Base-by-base conservation (phyloP, 352 stramenopile genomes). In the Peronospora tabacina region DNA sequence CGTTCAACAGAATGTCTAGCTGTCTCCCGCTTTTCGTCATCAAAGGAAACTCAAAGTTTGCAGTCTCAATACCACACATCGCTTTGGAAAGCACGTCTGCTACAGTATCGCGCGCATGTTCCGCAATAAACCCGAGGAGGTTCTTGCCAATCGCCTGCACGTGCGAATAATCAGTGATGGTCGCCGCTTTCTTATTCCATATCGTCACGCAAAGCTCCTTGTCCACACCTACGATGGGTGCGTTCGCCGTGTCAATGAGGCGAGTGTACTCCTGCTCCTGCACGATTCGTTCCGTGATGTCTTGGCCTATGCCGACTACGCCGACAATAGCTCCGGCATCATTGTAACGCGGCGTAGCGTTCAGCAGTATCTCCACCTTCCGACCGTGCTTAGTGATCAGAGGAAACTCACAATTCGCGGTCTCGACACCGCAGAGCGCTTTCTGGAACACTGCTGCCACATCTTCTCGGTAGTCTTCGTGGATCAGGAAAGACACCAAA, bases 131-230 rank as follows among this genome's bases (percentile, higher is more conserved):
- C 8, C 61, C 68, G 32, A 90, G 44, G 0, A 94, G 56, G 32
- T 89, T 58, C 28, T 85, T 58, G 11, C 81, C 89, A 38, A 97
- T 87, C 5, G 88, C 85, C 44, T 97, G 81, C 15, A 87, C 58
- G 22, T 84, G 82, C 12, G 70, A 70, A 58, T 95, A 97, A 48
- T 94, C 86, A 4, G 87, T 96, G 41, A 90, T 85, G 1, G 72
- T 80, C 0, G 77, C 76, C 0, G 84, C 88, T 57, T 95, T 95
- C 44, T 96, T 87, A 58, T 98, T 98, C 92, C 92, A 98, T 56
- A 94, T 85, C 11, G 85, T 89, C 28, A 95, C 83, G 15, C 65
- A 60, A 39, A 86, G 87, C 28, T 87, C 52, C 24, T 70, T 75
- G 68, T 97, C 78, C 10, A 94, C 61, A 7, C 76, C 83, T 16